Conservation (phyloP, 352 stramenopile genomes). For the Phytophthora ohioensis region DNA sequence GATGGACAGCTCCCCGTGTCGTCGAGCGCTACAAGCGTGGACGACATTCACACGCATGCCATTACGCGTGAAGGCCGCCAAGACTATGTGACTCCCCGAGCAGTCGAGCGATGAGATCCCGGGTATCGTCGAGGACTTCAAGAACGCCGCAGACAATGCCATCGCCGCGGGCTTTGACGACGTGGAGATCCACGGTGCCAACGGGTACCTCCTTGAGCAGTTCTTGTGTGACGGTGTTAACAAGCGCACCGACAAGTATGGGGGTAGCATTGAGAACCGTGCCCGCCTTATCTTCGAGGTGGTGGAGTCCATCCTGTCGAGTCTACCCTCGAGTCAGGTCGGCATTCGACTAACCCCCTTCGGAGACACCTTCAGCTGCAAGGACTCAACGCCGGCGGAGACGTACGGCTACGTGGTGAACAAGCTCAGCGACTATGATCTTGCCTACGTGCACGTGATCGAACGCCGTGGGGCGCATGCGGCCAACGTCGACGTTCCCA, state of each 20-base stretch:
- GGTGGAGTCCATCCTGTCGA: constrained; percentile 2
- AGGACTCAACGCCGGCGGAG: constrained; percentile 11
- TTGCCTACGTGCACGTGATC: constrained; percentile 5
- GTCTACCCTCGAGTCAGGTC: constrained; percentile 8
- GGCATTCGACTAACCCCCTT: constrained; percentile 7
- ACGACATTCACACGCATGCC: not conserved
- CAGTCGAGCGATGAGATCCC: not conserved
- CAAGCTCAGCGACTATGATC: constrained; percentile 10
- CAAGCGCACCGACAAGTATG: not conserved
- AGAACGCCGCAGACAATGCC: not conserved
- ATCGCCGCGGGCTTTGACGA: not conserved
- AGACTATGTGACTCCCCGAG: constrained; percentile 1
- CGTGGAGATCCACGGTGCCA: constrained; percentile 2
- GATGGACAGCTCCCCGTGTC: not conserved
- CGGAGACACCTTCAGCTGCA: constrained; percentile 11
- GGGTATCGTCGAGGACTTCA: not conserved
- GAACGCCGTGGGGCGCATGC: constrained; percentile 10
- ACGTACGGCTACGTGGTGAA: constrained; percentile 14
- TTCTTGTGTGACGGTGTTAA: constrained; percentile 1
- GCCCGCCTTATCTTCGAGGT: constrained; percentile 17
- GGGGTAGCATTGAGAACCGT: constrained; percentile 2
- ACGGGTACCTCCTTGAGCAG: not conserved
- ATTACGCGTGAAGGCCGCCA: not conserved
- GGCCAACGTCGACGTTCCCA: constrained; percentile 27
- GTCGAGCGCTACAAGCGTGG: not conserved